phyloP scores from a whole-genome alignment of 2,329 filamentous ascomycete genomes.

The Claviceps monticola region DNA sequence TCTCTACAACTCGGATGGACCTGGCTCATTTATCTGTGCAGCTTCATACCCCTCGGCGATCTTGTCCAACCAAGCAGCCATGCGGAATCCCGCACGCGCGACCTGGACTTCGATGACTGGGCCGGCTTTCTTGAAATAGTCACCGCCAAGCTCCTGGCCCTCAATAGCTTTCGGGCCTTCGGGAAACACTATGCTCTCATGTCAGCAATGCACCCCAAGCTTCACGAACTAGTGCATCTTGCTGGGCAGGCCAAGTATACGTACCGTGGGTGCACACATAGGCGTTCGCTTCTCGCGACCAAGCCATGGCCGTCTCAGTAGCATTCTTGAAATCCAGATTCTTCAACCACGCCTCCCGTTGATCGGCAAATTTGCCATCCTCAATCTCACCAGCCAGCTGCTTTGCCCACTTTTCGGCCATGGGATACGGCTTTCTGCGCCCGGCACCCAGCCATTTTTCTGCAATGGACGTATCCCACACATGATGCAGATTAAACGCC shows the following conservation, averaged over 20 bases:
- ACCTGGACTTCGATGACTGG: slow-evolving; percentile 52
- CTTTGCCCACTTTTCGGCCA: slow-evolving; percentile 42
- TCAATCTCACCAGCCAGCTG: slow-evolving; percentile 40
- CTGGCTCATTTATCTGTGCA: slow-evolving; percentile 10
- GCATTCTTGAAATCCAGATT: slow-evolving; percentile 42
- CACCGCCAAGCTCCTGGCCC: slow-evolving; percentile 45
- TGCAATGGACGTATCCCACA: slow-evolving; percentile 60
- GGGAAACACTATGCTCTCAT: slow-evolving; percentile 36
- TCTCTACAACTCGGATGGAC: slow-evolving; percentile 17
- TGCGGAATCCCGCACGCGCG: slow-evolving; percentile 53
- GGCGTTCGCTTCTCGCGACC: slow-evolving; percentile 50
- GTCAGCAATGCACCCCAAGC: neutral
- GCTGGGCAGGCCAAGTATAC: slow-evolving; percentile 10
- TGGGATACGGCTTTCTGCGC: slow-evolving; percentile 32
- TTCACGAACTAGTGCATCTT: neutral
- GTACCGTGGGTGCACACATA: slow-evolving; percentile 48
- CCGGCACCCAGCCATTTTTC: slow-evolving; percentile 49
- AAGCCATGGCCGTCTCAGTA: slow-evolving; percentile 41
- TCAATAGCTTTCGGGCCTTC: slow-evolving; percentile 43
- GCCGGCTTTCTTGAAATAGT: slow-evolving; percentile 51
- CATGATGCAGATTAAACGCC: slow-evolving; percentile 52
- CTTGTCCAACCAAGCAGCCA: slow-evolving; percentile 53
- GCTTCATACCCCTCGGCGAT: slow-evolving; percentile 32
- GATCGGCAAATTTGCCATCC: slow-evolving; percentile 37
- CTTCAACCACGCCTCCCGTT: slow-evolving; percentile 40